A percentile compares a stretch with the other conserved stretches of the same genome.
Evolutionary conservation across 164 flowering plant genomes (phyloP).

Genomic region (Vitis amurensis): DNA sequence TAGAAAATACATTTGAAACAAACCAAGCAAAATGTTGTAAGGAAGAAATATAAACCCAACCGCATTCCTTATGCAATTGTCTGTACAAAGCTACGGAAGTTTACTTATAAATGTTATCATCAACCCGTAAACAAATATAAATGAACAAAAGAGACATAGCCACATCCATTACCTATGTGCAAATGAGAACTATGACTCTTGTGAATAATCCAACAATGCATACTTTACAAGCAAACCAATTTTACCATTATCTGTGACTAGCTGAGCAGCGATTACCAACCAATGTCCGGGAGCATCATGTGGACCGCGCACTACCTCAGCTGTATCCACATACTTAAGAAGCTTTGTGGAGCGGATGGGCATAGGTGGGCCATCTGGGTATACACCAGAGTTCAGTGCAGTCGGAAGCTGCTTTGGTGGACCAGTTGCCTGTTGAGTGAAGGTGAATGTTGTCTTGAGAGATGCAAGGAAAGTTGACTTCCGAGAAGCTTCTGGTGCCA

Average conservation of each 20-base stretch:
- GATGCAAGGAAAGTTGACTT: conserved; percentile 63
- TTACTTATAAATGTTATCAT: no score
- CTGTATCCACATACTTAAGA: conserved; percentile 57
- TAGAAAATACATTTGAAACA: no score
- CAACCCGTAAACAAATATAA: not conserved
- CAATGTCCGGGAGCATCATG: conserved; percentile 82
- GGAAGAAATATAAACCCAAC: no score
- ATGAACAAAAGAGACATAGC: not conserved
- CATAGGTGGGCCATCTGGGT: conserved; percentile 75
- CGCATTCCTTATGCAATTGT: no score
- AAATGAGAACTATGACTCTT: conserved; percentile 6
- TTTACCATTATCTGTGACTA: conserved; percentile 63
- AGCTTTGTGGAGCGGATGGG: conserved; percentile 52
- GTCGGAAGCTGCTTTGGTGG: conserved; percentile 50
- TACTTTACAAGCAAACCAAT: conserved; percentile 77
- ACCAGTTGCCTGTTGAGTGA: conserved; percentile 37
- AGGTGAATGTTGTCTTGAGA: conserved; percentile 66
- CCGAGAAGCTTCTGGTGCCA: conserved; percentile 53
- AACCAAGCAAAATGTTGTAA: no score
- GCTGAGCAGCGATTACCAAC: conserved; percentile 75
- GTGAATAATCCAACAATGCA: conserved; percentile 58
- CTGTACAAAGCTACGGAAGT: no score
- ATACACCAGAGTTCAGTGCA: conserved; percentile 72
- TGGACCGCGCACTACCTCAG: conserved; percentile 73
- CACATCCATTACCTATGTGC: no score